Conservation (phyloP, 257 asterid genomes). For the Fraxinus americana region DNA sequence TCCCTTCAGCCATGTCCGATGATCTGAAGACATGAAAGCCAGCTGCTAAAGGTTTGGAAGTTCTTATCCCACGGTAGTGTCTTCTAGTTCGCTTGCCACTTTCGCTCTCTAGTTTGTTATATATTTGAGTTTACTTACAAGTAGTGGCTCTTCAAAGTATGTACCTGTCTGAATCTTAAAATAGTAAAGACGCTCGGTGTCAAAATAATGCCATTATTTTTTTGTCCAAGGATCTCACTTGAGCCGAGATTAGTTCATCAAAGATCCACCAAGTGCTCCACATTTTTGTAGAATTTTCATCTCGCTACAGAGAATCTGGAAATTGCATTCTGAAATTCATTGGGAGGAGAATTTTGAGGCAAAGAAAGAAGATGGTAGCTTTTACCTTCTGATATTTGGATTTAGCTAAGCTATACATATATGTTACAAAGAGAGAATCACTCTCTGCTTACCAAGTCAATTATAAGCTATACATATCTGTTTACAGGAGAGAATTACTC, state of each 20-base stretch:
- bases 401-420: not conserved
- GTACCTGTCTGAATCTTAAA: not conserved
- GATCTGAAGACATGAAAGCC: conserved; percentile 28
- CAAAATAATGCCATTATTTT: not conserved
- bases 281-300: not conserved
- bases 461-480: not conserved
- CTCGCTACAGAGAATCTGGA: not conserved
- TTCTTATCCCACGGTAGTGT: not conserved
- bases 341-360: not conserved
- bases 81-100: no score
- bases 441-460: not conserved
- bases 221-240: not conserved
- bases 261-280: not conserved
- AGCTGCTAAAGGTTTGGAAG: not conserved
- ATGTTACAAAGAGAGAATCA: not conserved
- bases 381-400: not conserved
- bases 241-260: not conserved
- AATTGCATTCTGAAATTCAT: not conserved
- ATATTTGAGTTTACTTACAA: no score
- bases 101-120: no score
- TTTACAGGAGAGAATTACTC: not conserved
- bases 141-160: no score
- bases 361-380: not conserved
- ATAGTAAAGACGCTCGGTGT: not conserved
- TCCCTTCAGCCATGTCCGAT: conserved; percentile 38